Base-by-base conservation (phyloP, 345 rosid species). In the Theobroma cacao region DNA sequence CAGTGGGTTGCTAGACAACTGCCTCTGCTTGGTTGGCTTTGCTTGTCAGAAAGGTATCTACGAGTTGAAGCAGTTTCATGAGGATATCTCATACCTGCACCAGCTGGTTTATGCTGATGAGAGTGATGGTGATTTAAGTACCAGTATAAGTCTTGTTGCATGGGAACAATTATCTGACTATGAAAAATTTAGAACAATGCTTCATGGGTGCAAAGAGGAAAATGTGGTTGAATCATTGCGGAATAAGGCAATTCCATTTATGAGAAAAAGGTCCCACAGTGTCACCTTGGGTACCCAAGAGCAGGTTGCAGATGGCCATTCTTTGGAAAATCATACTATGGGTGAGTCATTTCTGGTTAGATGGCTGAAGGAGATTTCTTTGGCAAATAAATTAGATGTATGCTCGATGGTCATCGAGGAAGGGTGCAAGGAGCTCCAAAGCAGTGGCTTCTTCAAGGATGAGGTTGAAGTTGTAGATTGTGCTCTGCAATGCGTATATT, bases 1-100 rank as follows among this genome's bases (percentile, higher is more conserved):
- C 74, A 91, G 94, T 85, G 99, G 99, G 84, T 95, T 90, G 86
- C 89, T 96, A 70, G 97, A 96, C 79, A 94, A 91, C 83, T 89
- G 93, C 81, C 89, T 94, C 76, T 84, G 71, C 88, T 85, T 93
- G 86, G 78, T 96, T 84, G 97, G 91, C 71, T 76, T 88, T 74
- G 98, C 95, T 80, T 89, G 93, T 83, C 90, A 75, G 53, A 92
- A 86, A 85, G 97, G 97, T 73, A 84, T 94, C 67, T 70, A 75
- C 80, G 90, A 88, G 85, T 82, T 94, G 84, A 89, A 91, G 84
- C 86, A 85, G 78, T 91, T 94, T 86, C 86, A 77, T 72, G 92
- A 94, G 79, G 95, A 96, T 86, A 83, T 92, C 71, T 87, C 84
- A 52, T 89, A 86, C 89, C 80, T 94, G 84, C 89, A 88, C 82